Evolutionary conservation across 352 stramenopile genomes (phyloP), one percentile per base, ranked within the genome.

Genomic region (Blastocystis sp.): DNA sequence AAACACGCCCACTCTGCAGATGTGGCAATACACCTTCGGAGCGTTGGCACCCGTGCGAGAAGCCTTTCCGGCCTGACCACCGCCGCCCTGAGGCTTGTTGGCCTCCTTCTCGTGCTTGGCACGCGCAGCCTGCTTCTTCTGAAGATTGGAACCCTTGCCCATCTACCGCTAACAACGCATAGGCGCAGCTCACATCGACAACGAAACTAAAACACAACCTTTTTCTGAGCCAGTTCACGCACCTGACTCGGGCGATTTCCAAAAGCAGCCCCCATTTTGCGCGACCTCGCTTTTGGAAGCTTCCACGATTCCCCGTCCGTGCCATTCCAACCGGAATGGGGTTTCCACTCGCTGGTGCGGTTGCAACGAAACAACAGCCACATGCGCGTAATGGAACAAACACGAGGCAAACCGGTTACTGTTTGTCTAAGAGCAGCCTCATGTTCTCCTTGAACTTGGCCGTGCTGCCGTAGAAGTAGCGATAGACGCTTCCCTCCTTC

Each of bases 61-160:
- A 77, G 77, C 77, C n/a, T 62, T 87, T 62, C 77, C 77, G 71
- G 77, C 77, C 28, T 59, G 62, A 52, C 77, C 77, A 78, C 77
- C 77, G n/a, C 77, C 77, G 62, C 77, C 77, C 43, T 87, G 77
- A 87, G 77, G 42, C 42, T 77, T 87, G 21, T 21, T 59, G 9
- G 62, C 65, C 48, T 87, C 77, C 77, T 87, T 87, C 45, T 77
- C 62, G 77, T 87, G 77, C 40, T 28, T 79, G 40, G 62, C 77
- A 87, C 77, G 77, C 69, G 77, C 77, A 45, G 77, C 77, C 21
- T 87, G 62, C 65, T 87, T 87, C 77, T 87, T 87, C 65, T 87
- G 77, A 11, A 87, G 52, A 77, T 87, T 87, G 21, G 77, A 87
- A 69, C 77, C 77, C 77, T 87, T 87, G 24, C 77, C 77, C 77